Evolutionary conservation across 1,284 basidiomycete species (phyloP), one percentile per base, ranked within the genome.

Genomic region (Gymnopus androsaceus): DNA sequence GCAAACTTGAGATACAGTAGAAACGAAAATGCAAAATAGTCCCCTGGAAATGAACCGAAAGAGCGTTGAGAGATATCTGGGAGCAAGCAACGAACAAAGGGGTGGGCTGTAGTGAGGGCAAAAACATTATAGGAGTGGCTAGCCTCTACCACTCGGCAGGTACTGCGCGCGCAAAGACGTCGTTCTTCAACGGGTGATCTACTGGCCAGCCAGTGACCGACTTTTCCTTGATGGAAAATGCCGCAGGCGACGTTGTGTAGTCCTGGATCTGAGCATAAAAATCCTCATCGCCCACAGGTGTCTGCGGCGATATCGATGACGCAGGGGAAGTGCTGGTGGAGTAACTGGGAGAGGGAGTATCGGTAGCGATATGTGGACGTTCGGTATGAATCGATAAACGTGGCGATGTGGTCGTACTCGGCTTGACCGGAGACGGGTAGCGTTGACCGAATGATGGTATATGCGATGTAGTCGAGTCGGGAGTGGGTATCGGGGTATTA

Each of bases 301-400:
- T 84, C 5, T 76, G 74, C 0, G 83, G 82, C n/a, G 82, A 81
- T 0, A 72, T 78, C 0, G 80, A 79, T 0, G 80, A 82, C 2
- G 82, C 80, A 1, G 81, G 81, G 0, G 81, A 81, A 0, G 80
- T 75, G 23, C 77, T 77, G 0, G 69, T 74, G 1, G 80, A 79
- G 57, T 75, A 79, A 0, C 75, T 78, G 0, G 77, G 72, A 1
- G 79, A 76, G 0, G 76, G 81, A 0, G 81, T 80, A 36, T 77
- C 73, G 36, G 76, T 78, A 21, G 66, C 50, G 47, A 19, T 23
- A 19, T 48, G 63, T 17, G 30, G 48, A 9, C 34, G 33, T 15
- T 50, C 48, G 6, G 23, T 23, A 50, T 31, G 46, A 36, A 31
- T 23, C 34, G 63, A 60, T 3, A 69, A 67, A 3, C 67, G 69